A percentile compares a stretch with the other conserved stretches of the same genome.
These are phyloP conservation scores for Pochonia chlamydosporia DNA, from an alignment of 2,329 filamentous ascomycete species.

Conservation along the genomic window DNA sequence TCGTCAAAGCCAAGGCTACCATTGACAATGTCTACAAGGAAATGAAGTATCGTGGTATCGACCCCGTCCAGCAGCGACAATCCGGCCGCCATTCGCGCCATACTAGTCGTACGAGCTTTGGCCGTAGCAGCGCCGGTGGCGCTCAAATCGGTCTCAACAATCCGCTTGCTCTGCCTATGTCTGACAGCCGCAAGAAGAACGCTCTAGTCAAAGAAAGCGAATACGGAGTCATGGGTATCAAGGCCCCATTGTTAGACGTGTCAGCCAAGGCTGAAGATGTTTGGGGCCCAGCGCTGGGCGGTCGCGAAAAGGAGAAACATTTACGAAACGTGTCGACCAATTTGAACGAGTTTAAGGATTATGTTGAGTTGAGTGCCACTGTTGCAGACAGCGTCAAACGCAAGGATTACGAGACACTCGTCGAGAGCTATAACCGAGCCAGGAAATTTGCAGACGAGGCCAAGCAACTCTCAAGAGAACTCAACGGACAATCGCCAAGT, in stretches of 20 bases:
- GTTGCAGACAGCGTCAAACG: constrained; percentile 83
- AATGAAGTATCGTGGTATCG: constrained; percentile 72
- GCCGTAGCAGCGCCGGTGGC: constrained; percentile 40
- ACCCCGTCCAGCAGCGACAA: constrained; percentile 39
- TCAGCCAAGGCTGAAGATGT: constrained; percentile 94
- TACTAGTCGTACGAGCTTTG: constrained; percentile 61
- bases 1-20: constrained; percentile 93
- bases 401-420: constrained; percentile 81
- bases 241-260: constrained; percentile 79
- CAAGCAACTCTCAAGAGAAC: constrained; percentile 56
- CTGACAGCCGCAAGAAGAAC: constrained; percentile 72
- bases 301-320: constrained; percentile 83
- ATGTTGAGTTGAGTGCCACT: constrained; percentile 73
- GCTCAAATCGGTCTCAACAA: constrained; percentile 31
- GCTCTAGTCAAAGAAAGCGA: constrained; percentile 89
- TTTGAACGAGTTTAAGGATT: constrained; percentile 72
- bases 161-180: constrained; percentile 28
- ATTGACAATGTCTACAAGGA: constrained; percentile 99
- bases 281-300: constrained; percentile 90
- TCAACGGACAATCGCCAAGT: constrained; percentile 52
- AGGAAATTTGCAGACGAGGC: constrained; percentile 76
- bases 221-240: constrained; percentile 83
- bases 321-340: constrained; percentile 72
- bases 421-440: constrained; percentile 83
- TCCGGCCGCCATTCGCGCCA: constrained; percentile 55